Base-by-base conservation (phyloP, 2,329 filamentous ascomycete species). In the Esteya vermicola region DNA sequence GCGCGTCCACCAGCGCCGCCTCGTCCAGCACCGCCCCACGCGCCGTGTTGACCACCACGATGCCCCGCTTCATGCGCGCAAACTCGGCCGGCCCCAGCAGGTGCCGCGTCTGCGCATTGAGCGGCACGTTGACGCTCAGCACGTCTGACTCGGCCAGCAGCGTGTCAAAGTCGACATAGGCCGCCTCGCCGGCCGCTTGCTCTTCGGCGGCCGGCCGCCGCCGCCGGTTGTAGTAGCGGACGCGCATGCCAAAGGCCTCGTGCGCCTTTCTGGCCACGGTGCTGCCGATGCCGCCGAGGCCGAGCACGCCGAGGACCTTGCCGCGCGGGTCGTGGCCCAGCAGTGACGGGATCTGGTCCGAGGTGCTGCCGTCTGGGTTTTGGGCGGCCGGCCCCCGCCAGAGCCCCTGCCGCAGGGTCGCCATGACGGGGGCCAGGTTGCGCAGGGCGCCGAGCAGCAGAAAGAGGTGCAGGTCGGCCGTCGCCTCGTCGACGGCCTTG, bases 381-480 rank as follows among this genome's bases (percentile, higher is more conserved):
- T 28, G 10, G n/a, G 6, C 12, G 6, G n/a, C 55, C n/a, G n/a
- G n/a, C 4, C 81, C 81, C 39, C 74, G 68, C 80, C 82, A 93
- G 42, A 73, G 61, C 1, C 78, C 76, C 19, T 68, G 62, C 27
- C 85, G 74, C 9, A 89, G 65, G 12, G 70, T 65, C 4, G 67
- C 53, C 67, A 91, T 81, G 38, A 72, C 68, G 2, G 67, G 60
- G 52, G 79, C 78, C 52, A 89, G 77, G 53, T 81, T 80, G 38
- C 85, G 71, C 44, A 93, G 65, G 9, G 84, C 81, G 14, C 85
- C 85, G 36, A 93, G 65, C 47, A 93, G 78, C 4, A 93, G 67
- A 55, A 85, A 93, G 54, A 93, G 77, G 52, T 72, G 81, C 8
- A 77, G 70, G 57, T 93, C 85, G 41, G 85, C 85, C 0, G 85